Conservation (phyloP, 208 protist genomes). For the Leishmania tarentolae region DNA sequence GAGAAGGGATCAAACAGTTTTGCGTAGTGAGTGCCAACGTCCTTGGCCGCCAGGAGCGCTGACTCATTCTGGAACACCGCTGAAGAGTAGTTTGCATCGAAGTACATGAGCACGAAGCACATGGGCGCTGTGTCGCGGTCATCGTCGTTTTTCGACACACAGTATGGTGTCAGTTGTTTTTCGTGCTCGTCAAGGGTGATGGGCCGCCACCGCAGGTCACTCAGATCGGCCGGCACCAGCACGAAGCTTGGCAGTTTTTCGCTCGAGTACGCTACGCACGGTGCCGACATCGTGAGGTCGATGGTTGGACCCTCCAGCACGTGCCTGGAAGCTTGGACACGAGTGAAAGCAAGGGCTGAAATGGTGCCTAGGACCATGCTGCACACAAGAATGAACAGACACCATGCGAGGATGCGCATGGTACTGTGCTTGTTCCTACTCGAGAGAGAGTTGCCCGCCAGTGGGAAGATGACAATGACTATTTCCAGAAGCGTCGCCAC, state of each 20-base stretch:
- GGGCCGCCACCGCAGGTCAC: conserved; percentile 79
- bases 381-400: conserved; percentile 61
- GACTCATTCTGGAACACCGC: conserved; percentile 58
- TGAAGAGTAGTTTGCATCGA: conserved; percentile 70
- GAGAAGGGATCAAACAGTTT: conserved; percentile 63
- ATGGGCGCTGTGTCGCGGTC: conserved; percentile 6
- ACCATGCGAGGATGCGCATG: conserved; percentile 77
- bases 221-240: conserved; percentile 59
- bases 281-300: conserved; percentile 58
- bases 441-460: conserved; percentile 43
- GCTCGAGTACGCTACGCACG: conserved; percentile 43
- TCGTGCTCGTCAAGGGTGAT: conserved; percentile 58
- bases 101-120: conserved; percentile 79
- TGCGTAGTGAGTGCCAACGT: conserved; percentile 58
- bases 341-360: conserved; percentile 68
- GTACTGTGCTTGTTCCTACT: conserved; percentile 55
- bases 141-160: conserved; percentile 19
- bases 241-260: conserved; percentile 64
- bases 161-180: conserved; percentile 48
- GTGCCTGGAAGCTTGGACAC: conserved; percentile 55
- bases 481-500: conserved; percentile 68
- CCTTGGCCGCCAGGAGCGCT: conserved; percentile 23
- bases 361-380: conserved; percentile 74
- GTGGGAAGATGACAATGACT: conserved; percentile 70
- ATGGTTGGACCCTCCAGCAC: conserved; percentile 62